Percentiles rank a stretch among this genome's conserved stretches.
Conservation (phyloP, 2,329 filamentous ascomycete species). For the Arthrobotrys sinensis region DNA sequence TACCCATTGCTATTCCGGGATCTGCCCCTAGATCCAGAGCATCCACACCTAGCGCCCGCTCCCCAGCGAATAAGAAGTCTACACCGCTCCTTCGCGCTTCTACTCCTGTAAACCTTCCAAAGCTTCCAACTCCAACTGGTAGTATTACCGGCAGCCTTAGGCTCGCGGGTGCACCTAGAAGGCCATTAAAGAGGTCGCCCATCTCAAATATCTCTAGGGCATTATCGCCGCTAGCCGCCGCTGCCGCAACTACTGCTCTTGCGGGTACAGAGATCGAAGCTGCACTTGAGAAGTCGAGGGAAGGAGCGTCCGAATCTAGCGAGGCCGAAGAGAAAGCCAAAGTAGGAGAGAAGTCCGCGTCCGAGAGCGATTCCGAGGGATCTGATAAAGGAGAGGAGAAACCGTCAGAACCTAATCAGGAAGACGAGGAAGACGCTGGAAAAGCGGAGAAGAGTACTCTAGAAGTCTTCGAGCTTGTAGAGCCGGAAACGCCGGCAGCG, state of each 20-base stretch:
- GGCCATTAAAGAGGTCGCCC: conserved; percentile 51
- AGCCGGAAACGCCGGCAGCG: conserved; percentile 16
- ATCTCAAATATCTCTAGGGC: conserved; percentile 56
- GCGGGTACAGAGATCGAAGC: conserved; percentile 54
- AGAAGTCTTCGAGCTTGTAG: conserved; percentile 34
- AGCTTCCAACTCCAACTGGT: conserved; percentile 51
- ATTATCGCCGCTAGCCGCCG: conserved; percentile 53
- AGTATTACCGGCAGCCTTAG: conserved; percentile 48
- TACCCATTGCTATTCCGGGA: conserved; percentile 57
- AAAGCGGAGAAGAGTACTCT: conserved; percentile 16
- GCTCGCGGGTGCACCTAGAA: conserved; percentile 52
- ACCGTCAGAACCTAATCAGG: neutral
- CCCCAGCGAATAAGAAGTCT: conserved; percentile 47
- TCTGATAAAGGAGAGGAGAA: conserved; percentile 47
- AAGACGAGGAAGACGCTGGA: neutral
- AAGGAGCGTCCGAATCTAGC: conserved; percentile 27
- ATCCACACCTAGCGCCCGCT: conserved; percentile 49
- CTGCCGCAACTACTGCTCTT: conserved; percentile 50
- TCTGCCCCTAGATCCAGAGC: conserved; percentile 57
- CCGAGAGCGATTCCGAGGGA: conserved; percentile 44
- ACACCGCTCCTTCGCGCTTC: conserved; percentile 49
- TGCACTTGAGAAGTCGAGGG: conserved; percentile 33
- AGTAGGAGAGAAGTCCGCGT: conserved; percentile 31
- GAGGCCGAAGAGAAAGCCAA: conserved; percentile 45
- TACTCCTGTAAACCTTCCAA: conserved; percentile 54